phyloP scores from a whole-genome alignment of 805 yeast genomes.

The Millerozyma miso region DNA sequence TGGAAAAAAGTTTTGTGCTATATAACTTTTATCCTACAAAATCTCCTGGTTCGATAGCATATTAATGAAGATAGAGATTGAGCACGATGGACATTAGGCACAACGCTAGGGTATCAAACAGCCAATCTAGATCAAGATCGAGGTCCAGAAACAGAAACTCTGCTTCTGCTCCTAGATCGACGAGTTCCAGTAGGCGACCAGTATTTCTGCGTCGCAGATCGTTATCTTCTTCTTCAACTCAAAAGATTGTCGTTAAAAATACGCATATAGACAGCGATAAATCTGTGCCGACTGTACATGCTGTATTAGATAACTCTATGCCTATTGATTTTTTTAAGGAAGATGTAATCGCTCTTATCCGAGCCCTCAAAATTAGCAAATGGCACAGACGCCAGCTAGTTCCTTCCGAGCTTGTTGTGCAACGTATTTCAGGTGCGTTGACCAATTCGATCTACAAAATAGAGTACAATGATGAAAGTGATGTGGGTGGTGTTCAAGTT shows the following conservation, averaged over 20 bases:
- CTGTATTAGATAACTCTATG: conserved; percentile 65
- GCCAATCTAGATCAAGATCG: conserved; percentile 33
- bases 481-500: conserved; percentile 22
- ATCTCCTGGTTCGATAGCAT: background rate
- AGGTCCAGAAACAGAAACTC: conserved; percentile 30
- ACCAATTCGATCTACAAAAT: conserved; percentile 86
- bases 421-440: conserved; percentile 84
- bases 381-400: conserved; percentile 63
- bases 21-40: background rate
- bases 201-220: conserved; percentile 31
- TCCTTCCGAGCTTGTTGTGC: conserved; percentile 43
- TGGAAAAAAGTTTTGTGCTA: background rate
- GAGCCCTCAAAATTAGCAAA: conserved; percentile 62
- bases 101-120: conserved; percentile 1
- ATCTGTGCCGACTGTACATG: conserved; percentile 49
- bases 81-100: conserved; percentile 13
- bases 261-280: conserved; percentile 27
- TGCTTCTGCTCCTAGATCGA: conserved; percentile 30
- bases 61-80: background rate
- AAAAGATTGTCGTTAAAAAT: conserved; percentile 23
- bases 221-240: conserved; percentile 30
- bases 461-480: conserved; percentile 43
- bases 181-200: conserved; percentile 32
- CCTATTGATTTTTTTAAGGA: conserved; percentile 84
- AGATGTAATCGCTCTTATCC: conserved; percentile 65